These are phyloP conservation scores for Pisolithus albus DNA, from an alignment of 768 basidiomycete genomes.

Conservation along the genomic window DNA sequence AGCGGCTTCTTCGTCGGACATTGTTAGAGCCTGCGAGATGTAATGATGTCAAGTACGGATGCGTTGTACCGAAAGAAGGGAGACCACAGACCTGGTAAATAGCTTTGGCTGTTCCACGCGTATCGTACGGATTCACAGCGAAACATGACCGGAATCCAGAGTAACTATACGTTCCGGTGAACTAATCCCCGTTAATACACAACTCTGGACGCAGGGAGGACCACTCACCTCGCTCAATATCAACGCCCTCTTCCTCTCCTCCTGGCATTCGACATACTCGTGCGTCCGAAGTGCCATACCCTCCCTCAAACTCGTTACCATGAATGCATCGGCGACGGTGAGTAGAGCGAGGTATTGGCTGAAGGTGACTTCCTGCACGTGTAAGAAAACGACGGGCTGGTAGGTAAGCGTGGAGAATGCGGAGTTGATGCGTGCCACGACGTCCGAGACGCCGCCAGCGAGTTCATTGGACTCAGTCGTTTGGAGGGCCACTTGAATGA, in stretches of 20 bases:
- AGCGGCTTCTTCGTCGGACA: slow-evolving; percentile 67
- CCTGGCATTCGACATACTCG: slow-evolving; percentile 84
- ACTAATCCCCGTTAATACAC: slow-evolving; percentile 35
- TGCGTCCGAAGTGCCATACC: slow-evolving; percentile 81
- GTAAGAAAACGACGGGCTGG: slow-evolving; percentile 81
- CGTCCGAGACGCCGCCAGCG: slow-evolving; percentile 65
- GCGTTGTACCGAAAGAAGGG: background rate
- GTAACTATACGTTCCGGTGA: slow-evolving; percentile 82
- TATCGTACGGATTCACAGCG: slow-evolving; percentile 82
- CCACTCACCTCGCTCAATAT: slow-evolving; percentile 67
- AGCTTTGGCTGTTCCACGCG: slow-evolving; percentile 74
- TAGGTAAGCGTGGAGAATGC: slow-evolving; percentile 80
- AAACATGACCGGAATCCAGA: slow-evolving; percentile 84
- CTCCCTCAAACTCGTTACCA: slow-evolving; percentile 78
- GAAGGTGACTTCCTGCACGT: slow-evolving; percentile 80
- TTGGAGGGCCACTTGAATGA: slow-evolving; percentile 83
- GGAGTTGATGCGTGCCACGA: slow-evolving; percentile 73
- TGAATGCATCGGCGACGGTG: slow-evolving; percentile 78
- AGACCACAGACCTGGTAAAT: slow-evolving; percentile 50
- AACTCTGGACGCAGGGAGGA: background rate
- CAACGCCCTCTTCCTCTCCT: slow-evolving; percentile 56
- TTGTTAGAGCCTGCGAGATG: slow-evolving; percentile 53
- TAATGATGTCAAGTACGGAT: slow-evolving; percentile 1
- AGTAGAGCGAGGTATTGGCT: slow-evolving; percentile 78
- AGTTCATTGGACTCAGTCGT: slow-evolving; percentile 73